phyloP scores from a whole-genome alignment of 805 yeast genomes.

The Yarrowia sp. region DNA sequence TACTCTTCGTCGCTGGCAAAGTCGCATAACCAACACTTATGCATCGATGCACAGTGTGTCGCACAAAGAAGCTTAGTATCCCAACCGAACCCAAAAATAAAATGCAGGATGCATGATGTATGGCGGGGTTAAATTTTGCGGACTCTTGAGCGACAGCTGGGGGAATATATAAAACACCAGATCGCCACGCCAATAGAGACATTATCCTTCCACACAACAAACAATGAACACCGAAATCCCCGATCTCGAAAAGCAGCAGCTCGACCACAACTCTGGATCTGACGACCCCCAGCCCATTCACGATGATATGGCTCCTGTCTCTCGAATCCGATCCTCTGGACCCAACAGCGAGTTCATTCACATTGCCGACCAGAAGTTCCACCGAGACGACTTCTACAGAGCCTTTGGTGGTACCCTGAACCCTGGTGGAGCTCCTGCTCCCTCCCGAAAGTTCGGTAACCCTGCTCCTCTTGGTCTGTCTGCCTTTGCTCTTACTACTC shows the following conservation, averaged over 20 bases:
- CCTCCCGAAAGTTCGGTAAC: constrained; percentile 54
- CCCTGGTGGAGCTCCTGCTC: constrained; percentile 46
- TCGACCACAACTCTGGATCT: constrained; percentile 22
- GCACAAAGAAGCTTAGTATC: not conserved
- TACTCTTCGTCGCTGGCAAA: too few species aligned
- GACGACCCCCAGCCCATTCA: constrained; percentile 21
- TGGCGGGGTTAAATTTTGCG: constrained; percentile 23
- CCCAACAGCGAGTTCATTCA: constrained; percentile 36
- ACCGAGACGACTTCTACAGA: constrained; percentile 52
- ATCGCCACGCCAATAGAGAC: not conserved
- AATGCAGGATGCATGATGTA: constrained; percentile 2
- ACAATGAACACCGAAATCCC: constrained; percentile 7
- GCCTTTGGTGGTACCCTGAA: constrained; percentile 61
- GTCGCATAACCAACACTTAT: constrained; percentile 5
- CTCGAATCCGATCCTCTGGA: constrained; percentile 31
- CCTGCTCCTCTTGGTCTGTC: constrained; percentile 62
- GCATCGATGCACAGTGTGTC: not conserved
- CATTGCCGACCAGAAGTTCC: constrained; percentile 44
- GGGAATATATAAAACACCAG: not conserved
- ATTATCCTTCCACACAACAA: not conserved
- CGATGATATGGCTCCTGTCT: constrained; percentile 19
- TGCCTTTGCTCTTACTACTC: constrained; percentile 61
- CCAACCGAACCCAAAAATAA: not conserved
- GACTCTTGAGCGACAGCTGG: too few species aligned
- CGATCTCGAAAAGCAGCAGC: constrained; percentile 22